Evolutionary conservation across 2,329 filamentous ascomycete genomes (phyloP).

Genomic region (Colletotrichum nymphaeae): DNA sequence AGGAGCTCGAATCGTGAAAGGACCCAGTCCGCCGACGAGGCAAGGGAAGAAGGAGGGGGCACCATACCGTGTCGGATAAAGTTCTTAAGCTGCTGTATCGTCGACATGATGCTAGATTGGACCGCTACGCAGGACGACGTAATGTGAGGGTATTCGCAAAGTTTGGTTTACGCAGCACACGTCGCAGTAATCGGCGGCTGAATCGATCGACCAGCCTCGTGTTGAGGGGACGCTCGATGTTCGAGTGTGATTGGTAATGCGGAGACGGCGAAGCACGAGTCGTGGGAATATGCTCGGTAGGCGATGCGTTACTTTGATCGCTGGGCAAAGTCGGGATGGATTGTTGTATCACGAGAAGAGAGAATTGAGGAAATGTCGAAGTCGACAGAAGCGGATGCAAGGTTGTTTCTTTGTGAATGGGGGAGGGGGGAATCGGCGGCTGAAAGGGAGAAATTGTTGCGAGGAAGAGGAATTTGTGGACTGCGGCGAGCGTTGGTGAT

Average conservation of each 20-base stretch:
- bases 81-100: slow-evolving; percentile 96
- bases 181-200: slow-evolving; percentile 18
- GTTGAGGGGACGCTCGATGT: slow-evolving; percentile 5
- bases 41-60: slow-evolving; percentile 11
- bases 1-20: neutral
- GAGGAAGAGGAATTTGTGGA: slow-evolving; percentile 30
- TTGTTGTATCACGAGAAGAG: slow-evolving; percentile 2
- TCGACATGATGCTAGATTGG: slow-evolving; percentile 61
- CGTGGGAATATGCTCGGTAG: slow-evolving; percentile 12
- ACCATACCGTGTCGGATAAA: slow-evolving; percentile 89
- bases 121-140: slow-evolving; percentile 12
- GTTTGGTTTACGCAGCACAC: neutral
- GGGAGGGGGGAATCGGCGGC: slow-evolving; percentile 11
- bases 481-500: slow-evolving; percentile 18
- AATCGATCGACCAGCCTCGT: slow-evolving; percentile 14
- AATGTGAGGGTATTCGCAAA: slow-evolving; percentile 10
- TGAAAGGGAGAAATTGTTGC: slow-evolving; percentile 30
- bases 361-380: neutral
- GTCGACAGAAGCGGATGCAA: slow-evolving; percentile 9
- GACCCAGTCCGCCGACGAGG: neutral
- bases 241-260: slow-evolving; percentile 28
- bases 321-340: neutral
- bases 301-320: neutral
- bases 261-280: slow-evolving; percentile 20
- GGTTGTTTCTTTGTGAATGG: slow-evolving; percentile 22